Evolutionary conservation across 2,329 filamentous ascomycete genomes (phyloP).

Genomic region (Tolypocladium endophyticum): DNA sequence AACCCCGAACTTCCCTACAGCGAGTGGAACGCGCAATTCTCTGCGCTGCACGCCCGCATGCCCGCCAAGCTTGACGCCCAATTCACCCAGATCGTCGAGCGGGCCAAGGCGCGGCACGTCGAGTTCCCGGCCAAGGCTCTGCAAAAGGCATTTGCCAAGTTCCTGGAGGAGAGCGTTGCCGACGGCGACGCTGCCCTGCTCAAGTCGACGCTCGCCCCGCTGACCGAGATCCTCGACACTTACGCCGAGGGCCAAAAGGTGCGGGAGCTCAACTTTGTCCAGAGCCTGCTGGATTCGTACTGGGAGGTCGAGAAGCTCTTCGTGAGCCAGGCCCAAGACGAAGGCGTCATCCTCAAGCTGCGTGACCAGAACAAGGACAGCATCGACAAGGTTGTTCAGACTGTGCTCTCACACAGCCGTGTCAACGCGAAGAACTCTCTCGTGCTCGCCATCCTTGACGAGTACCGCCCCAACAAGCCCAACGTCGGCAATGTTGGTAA

Average conservation of each 20-base stretch:
- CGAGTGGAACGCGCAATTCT: slow-evolving; percentile 93
- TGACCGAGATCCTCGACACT: slow-evolving; percentile 65
- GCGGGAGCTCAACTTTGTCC: slow-evolving; percentile 78
- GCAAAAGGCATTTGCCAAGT: slow-evolving; percentile 73
- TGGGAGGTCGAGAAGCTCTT: slow-evolving; percentile 78
- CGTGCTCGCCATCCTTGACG: slow-evolving; percentile 79
- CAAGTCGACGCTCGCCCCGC: slow-evolving; percentile 60
- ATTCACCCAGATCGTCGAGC: slow-evolving; percentile 78
- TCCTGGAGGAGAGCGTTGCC: slow-evolving; percentile 76
- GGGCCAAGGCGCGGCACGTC: slow-evolving; percentile 61
- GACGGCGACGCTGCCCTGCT: slow-evolving; percentile 64
- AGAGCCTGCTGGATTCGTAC: slow-evolving; percentile 70
- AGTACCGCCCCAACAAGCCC: slow-evolving; percentile 92
- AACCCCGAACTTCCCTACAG: slow-evolving; percentile 87
- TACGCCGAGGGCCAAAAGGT: slow-evolving; percentile 84
- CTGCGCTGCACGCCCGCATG: slow-evolving; percentile 94
- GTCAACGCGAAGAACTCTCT: slow-evolving; percentile 92
- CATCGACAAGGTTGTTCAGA: slow-evolving; percentile 72
- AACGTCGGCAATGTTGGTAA: slow-evolving; percentile 81
- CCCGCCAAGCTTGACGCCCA: slow-evolving; percentile 80
- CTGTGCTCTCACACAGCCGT: slow-evolving; percentile 85
- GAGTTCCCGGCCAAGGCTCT: slow-evolving; percentile 92
- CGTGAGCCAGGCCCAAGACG: slow-evolving; percentile 78
- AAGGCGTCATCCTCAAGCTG: slow-evolving; percentile 86
- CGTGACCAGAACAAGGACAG: slow-evolving; percentile 96